phyloP scores from a whole-genome alignment of 2,329 filamentous ascomycete genomes.

The Talaromyces sp. region DNA sequence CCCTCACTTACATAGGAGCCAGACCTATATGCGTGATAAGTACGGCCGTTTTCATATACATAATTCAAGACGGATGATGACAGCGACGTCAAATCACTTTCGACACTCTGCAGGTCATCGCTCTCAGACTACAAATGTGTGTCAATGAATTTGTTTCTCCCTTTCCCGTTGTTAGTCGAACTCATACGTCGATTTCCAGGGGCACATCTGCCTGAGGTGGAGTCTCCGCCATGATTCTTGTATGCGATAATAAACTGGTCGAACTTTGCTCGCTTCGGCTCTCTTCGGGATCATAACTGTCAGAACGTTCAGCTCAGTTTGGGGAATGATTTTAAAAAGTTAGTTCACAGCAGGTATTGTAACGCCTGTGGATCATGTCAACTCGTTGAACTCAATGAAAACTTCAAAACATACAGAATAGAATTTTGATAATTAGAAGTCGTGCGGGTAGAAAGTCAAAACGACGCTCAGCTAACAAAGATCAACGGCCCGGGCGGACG shows the following conservation, averaged over 20 bases:
- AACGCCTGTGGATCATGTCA: no score
- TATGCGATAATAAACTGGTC: not conserved
- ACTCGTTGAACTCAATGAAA: no score
- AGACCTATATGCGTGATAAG: conserved; percentile 27
- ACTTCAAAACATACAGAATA: no score
- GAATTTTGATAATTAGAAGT: no score
- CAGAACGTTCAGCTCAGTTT: not conserved
- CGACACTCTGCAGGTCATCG: conserved; percentile 16
- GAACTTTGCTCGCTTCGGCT: not conserved
- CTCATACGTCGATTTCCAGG: conserved; percentile 10
- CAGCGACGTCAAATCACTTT: conserved; percentile 20
- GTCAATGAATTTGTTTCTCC: not conserved
- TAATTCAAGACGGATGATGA: conserved; percentile 19
- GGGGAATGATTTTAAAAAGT: no score
- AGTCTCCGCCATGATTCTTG: not conserved
- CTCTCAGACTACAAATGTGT: conserved; percentile 1
- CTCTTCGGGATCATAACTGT: not conserved
- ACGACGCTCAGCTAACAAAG: no score
- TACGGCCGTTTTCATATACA: conserved; percentile 29
- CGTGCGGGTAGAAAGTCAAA: no score
- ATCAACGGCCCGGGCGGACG: no score
- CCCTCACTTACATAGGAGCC: not conserved
- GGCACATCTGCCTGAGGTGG: not conserved
- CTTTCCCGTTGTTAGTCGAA: not conserved
- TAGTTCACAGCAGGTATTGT: no score